Base-by-base conservation (phyloP, 2,329 filamentous ascomycete genomes). In the Aspergillus uvarum region DNA sequence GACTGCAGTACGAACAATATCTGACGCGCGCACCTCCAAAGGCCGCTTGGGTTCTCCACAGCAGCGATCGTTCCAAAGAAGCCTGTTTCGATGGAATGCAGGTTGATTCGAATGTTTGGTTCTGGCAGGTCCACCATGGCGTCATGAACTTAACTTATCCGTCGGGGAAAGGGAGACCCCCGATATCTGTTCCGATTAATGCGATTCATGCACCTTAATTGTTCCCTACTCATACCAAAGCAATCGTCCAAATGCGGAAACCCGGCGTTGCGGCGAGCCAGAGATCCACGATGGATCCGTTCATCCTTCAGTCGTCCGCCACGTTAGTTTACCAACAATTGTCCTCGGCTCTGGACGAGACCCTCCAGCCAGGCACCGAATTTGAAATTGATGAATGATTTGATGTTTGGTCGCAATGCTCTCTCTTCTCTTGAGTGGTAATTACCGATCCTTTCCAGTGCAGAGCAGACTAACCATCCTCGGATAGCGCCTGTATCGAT, bases 121-220 rank as follows among this genome's bases (percentile, higher is more conserved):
- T 57, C 50, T 47, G 31, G 35, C 49, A 47, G 62, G 62, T 65
- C 66, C 65, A 59, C 65, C 60, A 64, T 63, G 56, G 62, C 67
- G 67, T 69, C 67, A 69, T 69, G 59, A 56, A n/a, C 38, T n/a
- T 16, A 56, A n/a, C 38, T n/a, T 16, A 19, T 7, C 38, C 16
- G 16, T 6, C 38, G 38, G 38, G 38, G 38, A 16, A 44, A 44
- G 38, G 38, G 38, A 42, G 38, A 42, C 11, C 5, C 32, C 32
- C 38, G 16, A 42, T 16, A 14, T 14, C 32, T 35, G 32, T 26
- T 35, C 11, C 14, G 32, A n/a, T n/a, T n/a, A n/a, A n/a, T n/a
- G n/a, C n/a, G n/a, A 12, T 16, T 44, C 4, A 16, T 44, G 38
- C 14, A 44, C 14, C 38, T 44, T 44, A 44, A 19, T 44, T 44